phyloP scores from a whole-genome alignment of 345 rosid genomes.

The Viola odorata region DNA sequence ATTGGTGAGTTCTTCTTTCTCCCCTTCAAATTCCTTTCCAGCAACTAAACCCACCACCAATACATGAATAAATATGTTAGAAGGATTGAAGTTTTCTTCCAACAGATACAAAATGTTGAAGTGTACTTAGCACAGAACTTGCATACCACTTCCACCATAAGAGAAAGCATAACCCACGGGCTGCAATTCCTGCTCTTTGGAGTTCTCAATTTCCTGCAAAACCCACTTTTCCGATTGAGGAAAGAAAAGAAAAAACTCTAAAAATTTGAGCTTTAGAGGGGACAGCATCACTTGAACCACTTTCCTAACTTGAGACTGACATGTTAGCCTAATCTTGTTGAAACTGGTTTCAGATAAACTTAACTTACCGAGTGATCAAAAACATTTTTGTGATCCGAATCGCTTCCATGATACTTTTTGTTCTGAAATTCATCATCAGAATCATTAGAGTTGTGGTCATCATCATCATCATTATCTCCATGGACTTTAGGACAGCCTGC shows the following conservation, averaged over 20 bases:
- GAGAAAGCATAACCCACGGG: conserved; percentile 55
- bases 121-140: neutral
- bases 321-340: no score
- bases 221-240: neutral
- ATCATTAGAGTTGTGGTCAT: conserved; percentile 48
- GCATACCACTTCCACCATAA: conserved; percentile 70
- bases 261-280: neutral
- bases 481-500: conserved; percentile 65
- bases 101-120: neutral
- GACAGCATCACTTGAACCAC: neutral
- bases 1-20: conserved; percentile 57
- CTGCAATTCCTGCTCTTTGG: conserved; percentile 43
- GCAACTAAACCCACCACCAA: conserved; percentile 28
- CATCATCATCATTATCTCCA: conserved; percentile 73
- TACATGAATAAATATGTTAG: neutral
- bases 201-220: conserved; percentile 67
- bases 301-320: no score
- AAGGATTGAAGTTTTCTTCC: neutral
- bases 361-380: conserved; percentile 33
- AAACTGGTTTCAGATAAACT: neutral
- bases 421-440: conserved; percentile 56
- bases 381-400: conserved; percentile 24
- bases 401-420: conserved; percentile 37
- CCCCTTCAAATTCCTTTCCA: conserved; percentile 73
- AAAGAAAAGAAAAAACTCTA: neutral